Percentiles rank a stretch among this genome's conserved stretches.
Conservation (phyloP, 805 yeast genomes). For the Lipomyces anomalus region DNA sequence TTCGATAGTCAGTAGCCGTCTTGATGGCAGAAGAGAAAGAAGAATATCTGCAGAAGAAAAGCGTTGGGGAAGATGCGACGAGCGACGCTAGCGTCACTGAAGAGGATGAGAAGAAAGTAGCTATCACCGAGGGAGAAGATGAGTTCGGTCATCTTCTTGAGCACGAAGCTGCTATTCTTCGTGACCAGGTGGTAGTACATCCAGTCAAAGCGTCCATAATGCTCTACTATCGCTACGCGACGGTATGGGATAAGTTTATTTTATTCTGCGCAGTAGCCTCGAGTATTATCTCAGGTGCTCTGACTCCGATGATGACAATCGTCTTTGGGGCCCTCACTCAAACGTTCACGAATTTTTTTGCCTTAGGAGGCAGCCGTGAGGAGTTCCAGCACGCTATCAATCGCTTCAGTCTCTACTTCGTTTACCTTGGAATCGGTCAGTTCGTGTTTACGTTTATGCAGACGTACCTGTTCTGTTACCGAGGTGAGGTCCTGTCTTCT, state of each 20-base stretch:
- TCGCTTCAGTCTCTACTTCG: conserved; percentile 36
- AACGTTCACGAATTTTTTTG: conserved; percentile 1
- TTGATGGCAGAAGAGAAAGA: too few species aligned
- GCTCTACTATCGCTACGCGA: conserved; percentile 36
- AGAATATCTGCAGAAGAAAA: too few species aligned
- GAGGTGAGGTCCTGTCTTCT: conserved; percentile 40
- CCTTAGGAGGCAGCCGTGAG: conserved; percentile 8
- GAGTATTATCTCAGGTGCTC: conserved; percentile 1
- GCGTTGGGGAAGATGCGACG: too few species aligned
- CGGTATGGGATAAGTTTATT: conserved; percentile 14
- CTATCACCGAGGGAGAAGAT: too few species aligned
- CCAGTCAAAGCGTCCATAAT: conserved; percentile 27
- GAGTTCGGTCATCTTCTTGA: conserved; percentile 29
- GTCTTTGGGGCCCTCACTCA: conserved; percentile 1
- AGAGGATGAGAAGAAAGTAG: too few species aligned
- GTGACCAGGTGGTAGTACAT: conserved; percentile 30
- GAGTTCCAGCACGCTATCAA: conserved; percentile 34
- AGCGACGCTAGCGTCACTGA: too few species aligned
- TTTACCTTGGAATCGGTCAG: conserved; percentile 38
- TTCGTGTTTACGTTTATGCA: conserved; percentile 28
- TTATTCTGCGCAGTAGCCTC: conserved; percentile 32
- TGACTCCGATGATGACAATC: conserved; percentile 5
- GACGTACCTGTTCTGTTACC: conserved; percentile 35
- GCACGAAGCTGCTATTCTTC: conserved; percentile 32
- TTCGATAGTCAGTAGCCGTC: too few species aligned